These are phyloP conservation scores for Saxispiralis lemnorum DNA, from an alignment of 495 filamentous ascomycete species.

Conservation along the genomic window DNA sequence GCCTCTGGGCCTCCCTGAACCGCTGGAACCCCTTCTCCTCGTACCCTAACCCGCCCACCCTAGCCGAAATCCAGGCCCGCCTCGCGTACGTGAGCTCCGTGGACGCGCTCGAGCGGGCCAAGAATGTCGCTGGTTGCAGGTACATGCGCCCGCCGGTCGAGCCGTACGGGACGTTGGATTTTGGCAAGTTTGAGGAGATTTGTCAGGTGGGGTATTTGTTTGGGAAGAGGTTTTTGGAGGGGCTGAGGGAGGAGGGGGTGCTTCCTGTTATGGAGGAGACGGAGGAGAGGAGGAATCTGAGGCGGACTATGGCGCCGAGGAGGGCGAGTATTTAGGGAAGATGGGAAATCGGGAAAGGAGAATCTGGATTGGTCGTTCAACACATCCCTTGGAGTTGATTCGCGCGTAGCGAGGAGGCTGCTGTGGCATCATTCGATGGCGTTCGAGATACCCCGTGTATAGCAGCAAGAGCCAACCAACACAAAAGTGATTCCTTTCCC, in stretches of 20 bases:
- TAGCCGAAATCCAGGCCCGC: constrained; percentile 87
- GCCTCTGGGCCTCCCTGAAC: constrained; percentile 82
- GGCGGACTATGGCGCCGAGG: constrained; percentile 85
- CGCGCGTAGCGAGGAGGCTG: no score
- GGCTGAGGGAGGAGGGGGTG: constrained; percentile 56
- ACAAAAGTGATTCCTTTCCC: background rate
- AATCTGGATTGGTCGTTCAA: no score
- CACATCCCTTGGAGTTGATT: background rate
- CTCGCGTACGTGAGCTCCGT: constrained; percentile 87
- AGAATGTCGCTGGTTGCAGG: constrained; percentile 66
- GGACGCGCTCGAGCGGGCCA: constrained; percentile 84
- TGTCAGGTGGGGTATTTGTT: constrained; percentile 74
- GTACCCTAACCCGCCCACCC: constrained; percentile 75
- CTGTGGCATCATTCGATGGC: background rate
- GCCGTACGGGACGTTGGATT: constrained; percentile 82
- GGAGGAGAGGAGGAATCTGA: constrained; percentile 72
- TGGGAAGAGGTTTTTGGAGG: constrained; percentile 58
- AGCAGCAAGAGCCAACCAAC: no score
- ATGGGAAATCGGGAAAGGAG: background rate
- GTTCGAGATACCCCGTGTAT: constrained; percentile 2
- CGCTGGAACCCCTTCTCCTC: constrained; percentile 90
- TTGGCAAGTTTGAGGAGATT: constrained; percentile 94
- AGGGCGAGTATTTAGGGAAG: constrained; percentile 61
- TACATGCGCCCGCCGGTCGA: constrained; percentile 96
- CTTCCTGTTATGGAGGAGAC: constrained; percentile 52